Evolutionary conservation across 2,329 filamentous ascomycete species (phyloP), one percentile per base, ranked within the genome.

Genomic region (Fonsecaea monophora): DNA sequence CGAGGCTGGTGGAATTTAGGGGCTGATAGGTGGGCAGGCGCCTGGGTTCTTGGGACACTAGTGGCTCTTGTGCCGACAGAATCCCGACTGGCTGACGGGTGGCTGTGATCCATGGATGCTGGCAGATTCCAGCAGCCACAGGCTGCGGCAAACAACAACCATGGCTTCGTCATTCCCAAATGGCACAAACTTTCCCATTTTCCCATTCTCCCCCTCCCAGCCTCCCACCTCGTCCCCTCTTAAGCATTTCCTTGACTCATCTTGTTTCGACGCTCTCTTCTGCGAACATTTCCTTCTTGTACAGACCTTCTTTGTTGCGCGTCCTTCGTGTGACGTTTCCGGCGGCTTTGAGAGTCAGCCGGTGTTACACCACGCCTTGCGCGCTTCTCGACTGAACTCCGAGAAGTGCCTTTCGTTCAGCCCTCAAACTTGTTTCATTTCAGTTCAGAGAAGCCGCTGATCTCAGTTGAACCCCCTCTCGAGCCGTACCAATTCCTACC

Each of bases 311-410:
- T 54, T 61, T 61, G 59, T 61, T 38, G 45, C 53, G 34, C 45
- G 57, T 53, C n/a, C 15, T 30, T 60, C 25, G 10, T 21, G 15
- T 35, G 48, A 53, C 59, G 48, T 53, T 61, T 21, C 45, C 48
- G 59, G 48, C 35, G 42, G 34, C 45, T 61, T 30, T 61, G 59
- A 61, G 18, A 61, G 59, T 61, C 50, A 42, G 59, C 45, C 59
- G 18, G 48, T 40, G 12, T 25, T 50, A 50, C 32, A 42, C n/a
- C 9, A 53, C 45, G 45, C 45, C 48, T 61, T 15, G 18, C 6
- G 18, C 15, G n/a, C 18, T 50, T 60, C 40, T 37, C 40, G 40
- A 42, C 40, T 42, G 1, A n/a, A n/a, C n/a, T 7, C 40, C 6
- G 40, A 42, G 40, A 42, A 42, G 25, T 50, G 34, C 35, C 21